Evolutionary conservation across 495 filamentous ascomycete genomes (phyloP).

Genomic region (Polyplosphaeria fusca): DNA sequence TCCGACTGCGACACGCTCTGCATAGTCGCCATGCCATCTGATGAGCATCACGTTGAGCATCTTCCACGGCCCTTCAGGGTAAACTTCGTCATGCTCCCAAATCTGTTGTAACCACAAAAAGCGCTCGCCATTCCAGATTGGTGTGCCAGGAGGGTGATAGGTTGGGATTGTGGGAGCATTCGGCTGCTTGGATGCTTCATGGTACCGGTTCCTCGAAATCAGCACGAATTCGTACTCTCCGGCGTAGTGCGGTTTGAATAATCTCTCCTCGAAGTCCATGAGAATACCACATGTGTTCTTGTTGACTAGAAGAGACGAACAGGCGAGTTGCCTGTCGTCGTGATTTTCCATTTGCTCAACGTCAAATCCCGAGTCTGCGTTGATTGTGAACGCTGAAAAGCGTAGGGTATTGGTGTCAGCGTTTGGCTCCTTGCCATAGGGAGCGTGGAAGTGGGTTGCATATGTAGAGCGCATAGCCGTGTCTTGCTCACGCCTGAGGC

Average conservation of each 20-base stretch:
- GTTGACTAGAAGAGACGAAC: slow-evolving; percentile 18
- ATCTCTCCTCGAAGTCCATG: slow-evolving; percentile 21
- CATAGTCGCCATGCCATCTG: slow-evolving; percentile 15
- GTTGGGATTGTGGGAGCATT: slow-evolving; percentile 7
- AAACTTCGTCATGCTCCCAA: slow-evolving; percentile 16
- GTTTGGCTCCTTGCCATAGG: not conserved
- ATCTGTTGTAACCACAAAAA: slow-evolving; percentile 21
- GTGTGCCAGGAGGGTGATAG: slow-evolving; percentile 25
- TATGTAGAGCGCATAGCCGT: slow-evolving; percentile 14
- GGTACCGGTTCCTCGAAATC: slow-evolving; percentile 13
- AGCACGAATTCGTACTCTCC: slow-evolving; percentile 20
- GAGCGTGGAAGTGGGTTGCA: slow-evolving; percentile 12
- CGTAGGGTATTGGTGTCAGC: slow-evolving; percentile 17
- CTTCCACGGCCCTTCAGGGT: slow-evolving; percentile 12
- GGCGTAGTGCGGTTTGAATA: not conserved
- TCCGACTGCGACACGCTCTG: slow-evolving; percentile 18
- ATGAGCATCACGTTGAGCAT: slow-evolving; percentile 29
- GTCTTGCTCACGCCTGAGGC: slow-evolving; percentile 17
- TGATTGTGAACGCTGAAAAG: slow-evolving; percentile 19
- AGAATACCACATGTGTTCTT: slow-evolving; percentile 21
- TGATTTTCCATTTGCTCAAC: slow-evolving; percentile 15
- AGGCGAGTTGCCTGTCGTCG: slow-evolving; percentile 9
- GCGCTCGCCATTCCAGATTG: slow-evolving; percentile 20
- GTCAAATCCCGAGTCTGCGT: slow-evolving; percentile 9
- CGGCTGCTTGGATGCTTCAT: not conserved